Conservation (phyloP, 495 filamentous ascomycete genomes). For the Penicillium herquei region DNA sequence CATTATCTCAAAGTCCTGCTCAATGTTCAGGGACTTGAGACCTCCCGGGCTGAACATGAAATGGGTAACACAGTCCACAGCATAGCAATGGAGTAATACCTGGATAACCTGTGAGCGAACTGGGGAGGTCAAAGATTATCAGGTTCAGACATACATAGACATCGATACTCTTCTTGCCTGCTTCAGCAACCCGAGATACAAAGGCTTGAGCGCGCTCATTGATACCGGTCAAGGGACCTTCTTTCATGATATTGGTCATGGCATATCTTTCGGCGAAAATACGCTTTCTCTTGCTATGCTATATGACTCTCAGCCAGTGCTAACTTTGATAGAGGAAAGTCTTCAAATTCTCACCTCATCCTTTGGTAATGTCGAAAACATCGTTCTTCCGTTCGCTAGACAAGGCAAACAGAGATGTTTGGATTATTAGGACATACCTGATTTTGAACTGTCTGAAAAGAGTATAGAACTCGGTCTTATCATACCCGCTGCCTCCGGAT, state of each 20-base stretch:
- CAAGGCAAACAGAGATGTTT: background rate
- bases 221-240: slow-evolving; percentile 52
- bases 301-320: slow-evolving; percentile 10
- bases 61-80: slow-evolving; percentile 64
- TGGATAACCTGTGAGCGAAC: slow-evolving; percentile 2
- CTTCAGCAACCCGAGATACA: slow-evolving; percentile 43
- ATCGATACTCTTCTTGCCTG: slow-evolving; percentile 47
- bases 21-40: slow-evolving; percentile 50
- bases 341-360: slow-evolving; percentile 43
- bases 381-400: slow-evolving; percentile 43
- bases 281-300: slow-evolving; percentile 60
- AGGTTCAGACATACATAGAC: slow-evolving; percentile 47
- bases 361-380: slow-evolving; percentile 60
- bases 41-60: slow-evolving; percentile 64
- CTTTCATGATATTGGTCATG: slow-evolving; percentile 60
- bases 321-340: background rate
- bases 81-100: slow-evolving; percentile 56
- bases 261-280: slow-evolving; percentile 63
- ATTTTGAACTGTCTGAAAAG: slow-evolving; percentile 49
- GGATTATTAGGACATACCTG: background rate
- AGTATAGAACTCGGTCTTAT: slow-evolving; percentile 67
- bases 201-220: slow-evolving; percentile 52
- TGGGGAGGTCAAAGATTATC: too few relatives aligned
- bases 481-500: slow-evolving; percentile 62
- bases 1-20: slow-evolving; percentile 59